phyloP scores from a whole-genome alignment of 1,284 basidiomycete species.

The Cryptococcus amylolentus region DNA sequence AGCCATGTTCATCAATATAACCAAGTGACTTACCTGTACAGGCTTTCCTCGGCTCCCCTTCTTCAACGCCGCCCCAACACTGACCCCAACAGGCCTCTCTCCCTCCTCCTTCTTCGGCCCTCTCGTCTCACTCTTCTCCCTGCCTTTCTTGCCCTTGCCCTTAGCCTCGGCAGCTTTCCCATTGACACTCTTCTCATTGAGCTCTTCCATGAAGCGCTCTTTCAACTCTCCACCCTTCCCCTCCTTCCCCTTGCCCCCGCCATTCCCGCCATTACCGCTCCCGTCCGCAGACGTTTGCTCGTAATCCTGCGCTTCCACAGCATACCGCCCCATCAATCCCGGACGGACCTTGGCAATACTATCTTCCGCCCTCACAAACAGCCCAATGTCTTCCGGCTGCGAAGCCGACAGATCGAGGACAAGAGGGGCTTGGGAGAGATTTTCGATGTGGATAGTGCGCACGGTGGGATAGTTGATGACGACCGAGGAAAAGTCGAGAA shows the following conservation, averaged over 20 bases:
- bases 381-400: slow-evolving; percentile 53
- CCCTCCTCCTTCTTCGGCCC: slow-evolving; percentile 12
- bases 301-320: background rate
- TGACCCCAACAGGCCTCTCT: slow-evolving; percentile 22
- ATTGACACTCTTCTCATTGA: slow-evolving; percentile 39
- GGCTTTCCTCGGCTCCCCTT: slow-evolving; percentile 52
- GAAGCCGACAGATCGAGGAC: slow-evolving; percentile 52
- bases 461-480: slow-evolving; percentile 53
- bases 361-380: slow-evolving; percentile 49
- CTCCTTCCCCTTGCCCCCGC: slow-evolving; percentile 6
- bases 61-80: slow-evolving; percentile 48
- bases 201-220: slow-evolving; percentile 55
- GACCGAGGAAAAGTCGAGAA: slow-evolving; percentile 54
- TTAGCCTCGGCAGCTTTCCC: slow-evolving; percentile 3
- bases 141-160: slow-evolving; percentile 16
- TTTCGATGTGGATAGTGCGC: slow-evolving; percentile 52
- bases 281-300: background rate
- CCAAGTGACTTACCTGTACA: slow-evolving; percentile 32
- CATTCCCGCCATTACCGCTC: slow-evolving; percentile 27
- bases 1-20: background rate
- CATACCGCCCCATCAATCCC: background rate
- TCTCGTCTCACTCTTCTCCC: slow-evolving; percentile 15
- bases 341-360: slow-evolving; percentile 1
- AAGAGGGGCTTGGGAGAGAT: slow-evolving; percentile 45
- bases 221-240: slow-evolving; percentile 36